Evolutionary conservation across 495 filamentous ascomycete species (phyloP).

Genomic region (Hyaloscypha bicolor): DNA sequence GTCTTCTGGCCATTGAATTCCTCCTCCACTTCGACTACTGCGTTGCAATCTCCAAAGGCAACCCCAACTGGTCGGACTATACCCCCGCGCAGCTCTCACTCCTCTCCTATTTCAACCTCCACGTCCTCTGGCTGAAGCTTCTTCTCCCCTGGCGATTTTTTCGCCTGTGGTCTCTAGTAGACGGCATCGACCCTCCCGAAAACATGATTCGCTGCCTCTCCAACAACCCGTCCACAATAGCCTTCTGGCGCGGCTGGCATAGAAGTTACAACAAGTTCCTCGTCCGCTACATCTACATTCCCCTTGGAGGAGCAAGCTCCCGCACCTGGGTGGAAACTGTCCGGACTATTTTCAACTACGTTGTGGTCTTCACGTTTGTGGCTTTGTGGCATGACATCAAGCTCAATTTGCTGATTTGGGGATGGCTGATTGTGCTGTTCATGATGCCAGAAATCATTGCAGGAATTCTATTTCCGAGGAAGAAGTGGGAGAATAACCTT

Average conservation of each 20-base stretch:
- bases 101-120: constrained; percentile 94
- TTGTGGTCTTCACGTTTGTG: constrained; percentile 94
- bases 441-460: constrained; percentile 85
- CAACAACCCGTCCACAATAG: constrained; percentile 89
- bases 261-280: constrained; percentile 93
- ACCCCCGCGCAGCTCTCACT: constrained; percentile 87
- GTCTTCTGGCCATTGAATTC: constrained; percentile 88
- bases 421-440: constrained; percentile 93
- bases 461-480: constrained; percentile 66
- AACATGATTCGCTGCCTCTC: constrained; percentile 98
- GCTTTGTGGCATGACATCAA: constrained; percentile 98
- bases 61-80: constrained; percentile 78
- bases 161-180: constrained; percentile 87
- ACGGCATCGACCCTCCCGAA: constrained; percentile 92
- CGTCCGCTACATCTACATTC: constrained; percentile 91
- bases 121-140: constrained; percentile 98
- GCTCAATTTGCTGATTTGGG: constrained; percentile 91
- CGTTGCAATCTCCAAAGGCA: constrained; percentile 84
- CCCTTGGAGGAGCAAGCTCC: constrained; percentile 66
- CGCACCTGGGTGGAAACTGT: constrained; percentile 42
- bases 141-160: constrained; percentile 97
- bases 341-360: constrained; percentile 65
- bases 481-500: constrained; percentile 66
- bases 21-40: constrained; percentile 93
- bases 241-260: constrained; percentile 97